phyloP scores from a whole-genome alignment of 768 basidiomycete genomes.

The Lanmaoa pseudosensibilis region DNA sequence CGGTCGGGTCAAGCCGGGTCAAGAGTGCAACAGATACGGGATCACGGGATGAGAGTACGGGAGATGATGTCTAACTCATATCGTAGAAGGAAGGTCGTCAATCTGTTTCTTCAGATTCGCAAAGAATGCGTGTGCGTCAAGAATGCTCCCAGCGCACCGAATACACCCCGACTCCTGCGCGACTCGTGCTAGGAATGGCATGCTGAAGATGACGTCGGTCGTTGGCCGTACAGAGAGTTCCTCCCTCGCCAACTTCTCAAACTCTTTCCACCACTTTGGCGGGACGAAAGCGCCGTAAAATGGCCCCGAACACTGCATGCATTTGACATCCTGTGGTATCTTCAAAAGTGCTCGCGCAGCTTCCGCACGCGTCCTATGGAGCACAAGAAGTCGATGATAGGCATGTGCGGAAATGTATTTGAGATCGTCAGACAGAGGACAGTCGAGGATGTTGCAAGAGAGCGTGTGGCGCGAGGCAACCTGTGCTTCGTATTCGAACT shows the following conservation, averaged over 20 bases:
- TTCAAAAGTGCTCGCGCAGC: slow-evolving; percentile 50
- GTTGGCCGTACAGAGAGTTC: slow-evolving; percentile 59
- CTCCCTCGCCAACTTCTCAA: slow-evolving; percentile 52
- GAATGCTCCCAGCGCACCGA: slow-evolving; percentile 65
- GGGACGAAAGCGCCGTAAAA: slow-evolving; percentile 44
- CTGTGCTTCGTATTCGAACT: slow-evolving; percentile 61
- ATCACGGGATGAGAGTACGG: background rate
- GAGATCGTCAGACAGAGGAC: slow-evolving; percentile 60
- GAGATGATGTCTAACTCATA: slow-evolving; percentile 27
- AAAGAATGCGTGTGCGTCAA: slow-evolving; percentile 60
- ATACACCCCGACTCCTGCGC: slow-evolving; percentile 53
- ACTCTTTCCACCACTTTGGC: slow-evolving; percentile 73
- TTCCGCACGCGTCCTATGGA: slow-evolving; percentile 54
- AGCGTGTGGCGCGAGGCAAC: slow-evolving; percentile 63
- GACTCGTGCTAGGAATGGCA: slow-evolving; percentile 56
- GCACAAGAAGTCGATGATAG: slow-evolving; percentile 61
- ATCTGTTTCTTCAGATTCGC: slow-evolving; percentile 54
- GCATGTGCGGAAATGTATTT: slow-evolving; percentile 66
- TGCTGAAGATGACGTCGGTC: slow-evolving; percentile 57
- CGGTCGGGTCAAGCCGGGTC: too few relatives aligned
- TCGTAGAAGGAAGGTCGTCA: slow-evolving; percentile 49
- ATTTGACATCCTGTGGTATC: slow-evolving; percentile 52
- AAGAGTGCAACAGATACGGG: background rate
- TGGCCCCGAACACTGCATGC: slow-evolving; percentile 66
- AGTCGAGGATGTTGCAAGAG: slow-evolving; percentile 49